These are phyloP conservation scores for Chaetothyriales sp. DNA, from an alignment of 2,329 filamentous ascomycete species.

Conservation along the genomic window DNA sequence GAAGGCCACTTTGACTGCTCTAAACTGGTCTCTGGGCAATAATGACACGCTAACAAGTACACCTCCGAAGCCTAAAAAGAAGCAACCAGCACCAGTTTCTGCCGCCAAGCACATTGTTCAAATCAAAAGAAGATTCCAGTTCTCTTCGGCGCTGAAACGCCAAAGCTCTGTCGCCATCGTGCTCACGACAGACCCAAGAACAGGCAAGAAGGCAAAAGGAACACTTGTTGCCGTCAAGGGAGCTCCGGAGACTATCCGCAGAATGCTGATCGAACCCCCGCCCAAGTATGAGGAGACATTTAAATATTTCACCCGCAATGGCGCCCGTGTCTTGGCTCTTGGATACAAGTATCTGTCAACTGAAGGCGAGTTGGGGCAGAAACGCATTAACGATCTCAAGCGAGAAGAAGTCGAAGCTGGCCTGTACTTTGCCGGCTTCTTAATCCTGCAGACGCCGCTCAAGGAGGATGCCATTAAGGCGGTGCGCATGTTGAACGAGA, in stretches of 20 bases:
- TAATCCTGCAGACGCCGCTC: slow-evolving; percentile 86
- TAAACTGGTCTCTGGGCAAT: slow-evolving; percentile 84
- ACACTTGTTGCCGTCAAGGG: slow-evolving; percentile 95
- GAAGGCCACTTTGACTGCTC: slow-evolving; percentile 77
- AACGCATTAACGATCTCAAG: slow-evolving; percentile 83
- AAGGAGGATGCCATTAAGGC: slow-evolving; percentile 93
- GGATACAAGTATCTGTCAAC: slow-evolving; percentile 83
- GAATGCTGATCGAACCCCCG: slow-evolving; percentile 74
- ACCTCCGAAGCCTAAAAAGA: slow-evolving; percentile 33
- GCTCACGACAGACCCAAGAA: slow-evolving; percentile 54
- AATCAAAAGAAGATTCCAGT: slow-evolving; percentile 93
- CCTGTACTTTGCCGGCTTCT: slow-evolving; percentile 81
- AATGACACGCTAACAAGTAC: slow-evolving; percentile 74
- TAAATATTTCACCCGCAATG: slow-evolving; percentile 94
- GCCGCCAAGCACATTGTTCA: slow-evolving; percentile 61
- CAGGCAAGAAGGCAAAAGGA: slow-evolving; percentile 61
- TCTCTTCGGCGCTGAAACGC: slow-evolving; percentile 89
- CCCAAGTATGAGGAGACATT: slow-evolving; percentile 91
- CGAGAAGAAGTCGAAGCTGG: slow-evolving; percentile 80
- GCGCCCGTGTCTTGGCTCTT: slow-evolving; percentile 82
- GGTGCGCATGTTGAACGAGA: slow-evolving; percentile 95
- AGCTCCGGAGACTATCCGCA: slow-evolving; percentile 90
- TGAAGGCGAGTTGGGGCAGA: slow-evolving; percentile 67
- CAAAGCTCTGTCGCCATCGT: slow-evolving; percentile 89
- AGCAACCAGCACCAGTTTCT: slow-evolving; percentile 32